phyloP scores from a whole-genome alignment of 345 rosid genomes.

The Murraya paniculata region DNA sequence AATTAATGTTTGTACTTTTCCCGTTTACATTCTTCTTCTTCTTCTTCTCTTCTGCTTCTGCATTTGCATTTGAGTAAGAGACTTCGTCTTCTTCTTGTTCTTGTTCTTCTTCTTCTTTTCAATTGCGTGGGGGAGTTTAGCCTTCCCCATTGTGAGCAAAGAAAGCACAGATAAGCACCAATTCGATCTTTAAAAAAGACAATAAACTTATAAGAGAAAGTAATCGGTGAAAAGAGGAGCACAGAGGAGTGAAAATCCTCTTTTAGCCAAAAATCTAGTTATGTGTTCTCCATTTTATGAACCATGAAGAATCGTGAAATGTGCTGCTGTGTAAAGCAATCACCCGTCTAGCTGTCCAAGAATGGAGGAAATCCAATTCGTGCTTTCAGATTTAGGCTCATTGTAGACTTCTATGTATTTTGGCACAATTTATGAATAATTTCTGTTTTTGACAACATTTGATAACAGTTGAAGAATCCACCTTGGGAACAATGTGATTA shows the following conservation, averaged over 20 bases:
- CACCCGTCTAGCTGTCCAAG: background rate
- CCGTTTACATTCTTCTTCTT: background rate
- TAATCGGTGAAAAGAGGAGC: background rate
- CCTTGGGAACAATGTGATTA: background rate
- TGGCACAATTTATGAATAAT: background rate
- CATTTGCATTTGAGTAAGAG: background rate
- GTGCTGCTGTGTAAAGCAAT: background rate
- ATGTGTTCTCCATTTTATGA: background rate
- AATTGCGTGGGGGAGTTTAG: background rate
- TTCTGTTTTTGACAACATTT: background rate
- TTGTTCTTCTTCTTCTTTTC: background rate
- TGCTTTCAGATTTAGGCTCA: background rate
- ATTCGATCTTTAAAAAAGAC: background rate
- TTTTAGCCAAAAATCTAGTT: background rate
- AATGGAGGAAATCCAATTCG: background rate
- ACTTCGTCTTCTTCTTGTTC: background rate
- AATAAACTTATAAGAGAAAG: background rate
- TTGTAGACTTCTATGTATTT: background rate
- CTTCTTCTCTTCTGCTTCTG: background rate
- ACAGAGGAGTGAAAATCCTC: background rate
- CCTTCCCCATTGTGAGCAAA: background rate
- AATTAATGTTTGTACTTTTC: background rate
- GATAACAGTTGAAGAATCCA: background rate
- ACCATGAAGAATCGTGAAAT: background rate
- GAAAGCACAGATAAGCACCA: background rate